Percentiles rank a stretch among this genome's conserved stretches.
phyloP scores from a whole-genome alignment of 2,329 filamentous ascomycete genomes.

The Hysterium pulicare region DNA sequence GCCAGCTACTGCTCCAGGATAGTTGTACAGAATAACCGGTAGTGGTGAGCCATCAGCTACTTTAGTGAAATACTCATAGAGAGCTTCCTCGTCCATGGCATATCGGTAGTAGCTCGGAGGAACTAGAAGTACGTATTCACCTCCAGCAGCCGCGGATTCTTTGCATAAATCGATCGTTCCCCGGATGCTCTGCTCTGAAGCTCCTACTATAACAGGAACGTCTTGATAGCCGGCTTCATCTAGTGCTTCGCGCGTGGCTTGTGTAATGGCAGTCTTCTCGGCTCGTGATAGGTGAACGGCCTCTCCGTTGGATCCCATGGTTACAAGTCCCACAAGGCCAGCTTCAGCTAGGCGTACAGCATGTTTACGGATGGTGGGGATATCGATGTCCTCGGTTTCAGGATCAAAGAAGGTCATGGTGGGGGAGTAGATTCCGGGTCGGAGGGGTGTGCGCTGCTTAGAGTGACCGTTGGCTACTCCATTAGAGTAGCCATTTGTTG shows the following conservation, averaged over 20 bases:
- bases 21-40: conserved; percentile 86
- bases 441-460: conserved; percentile 56
- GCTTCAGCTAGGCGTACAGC: conserved; percentile 72
- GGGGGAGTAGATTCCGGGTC: conserved; percentile 80
- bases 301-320: conserved; percentile 89
- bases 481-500: conserved; percentile 28
- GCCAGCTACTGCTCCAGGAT: conserved; percentile 80
- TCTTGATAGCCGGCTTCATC: conserved; percentile 73
- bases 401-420: conserved; percentile 89
- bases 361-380: conserved; percentile 74
- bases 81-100: conserved; percentile 69
- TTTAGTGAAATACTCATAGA: conserved; percentile 69
- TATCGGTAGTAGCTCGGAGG: conserved; percentile 80
- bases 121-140: conserved; percentile 75
- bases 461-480: conserved; percentile 31
- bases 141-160: conserved; percentile 65
- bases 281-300: conserved; percentile 77
- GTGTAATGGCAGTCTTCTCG: conserved; percentile 72
- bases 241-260: conserved; percentile 75
- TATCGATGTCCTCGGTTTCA: conserved; percentile 79
- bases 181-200: conserved; percentile 75
- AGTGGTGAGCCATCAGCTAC: conserved; percentile 74
- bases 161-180: conserved; percentile 74
- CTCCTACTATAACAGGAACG: conserved; percentile 78
- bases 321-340: conserved; percentile 77